Evolutionary conservation across 83 land plant genomes (phyloP).

Genomic region (Diphasiastrum complanatum): DNA sequence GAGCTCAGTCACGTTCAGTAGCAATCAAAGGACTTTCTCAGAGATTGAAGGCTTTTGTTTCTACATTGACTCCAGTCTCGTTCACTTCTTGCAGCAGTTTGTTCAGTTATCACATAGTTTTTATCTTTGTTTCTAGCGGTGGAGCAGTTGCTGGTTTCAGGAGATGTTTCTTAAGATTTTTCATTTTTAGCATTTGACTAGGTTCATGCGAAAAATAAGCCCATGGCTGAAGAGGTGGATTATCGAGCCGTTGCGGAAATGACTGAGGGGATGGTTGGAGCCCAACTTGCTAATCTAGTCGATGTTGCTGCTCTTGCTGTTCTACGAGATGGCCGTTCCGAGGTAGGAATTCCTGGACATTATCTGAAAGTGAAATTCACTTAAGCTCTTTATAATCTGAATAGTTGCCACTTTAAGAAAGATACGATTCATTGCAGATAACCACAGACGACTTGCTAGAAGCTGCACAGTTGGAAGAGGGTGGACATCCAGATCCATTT

Average conservation of each 20-base stretch:
- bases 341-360: conserved; percentile 38
- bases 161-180: no score
- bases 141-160: no score
- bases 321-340: conserved; percentile 77
- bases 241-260: conserved; percentile 62
- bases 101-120: no score
- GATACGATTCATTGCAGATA: conserved; percentile 41
- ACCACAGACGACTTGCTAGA: conserved; percentile 91
- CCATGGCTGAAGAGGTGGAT: conserved; percentile 90
- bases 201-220: conserved; percentile 93
- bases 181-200: conserved; percentile 13
- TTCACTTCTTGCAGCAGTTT: no score
- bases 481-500: conserved; percentile 63
- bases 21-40: no score
- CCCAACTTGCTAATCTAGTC: conserved; percentile 80
- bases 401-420: no score
- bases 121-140: no score
- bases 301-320: conserved; percentile 77
- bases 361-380: neutral
- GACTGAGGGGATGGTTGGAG: conserved; percentile 93
- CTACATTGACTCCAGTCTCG: no score
- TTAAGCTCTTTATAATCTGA: neutral
- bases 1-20: no score
- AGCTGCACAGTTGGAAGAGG: conserved; percentile 84
- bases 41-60: no score